phyloP scores from a whole-genome alignment of 441 rosid species.

The Erodium moschatum region DNA sequence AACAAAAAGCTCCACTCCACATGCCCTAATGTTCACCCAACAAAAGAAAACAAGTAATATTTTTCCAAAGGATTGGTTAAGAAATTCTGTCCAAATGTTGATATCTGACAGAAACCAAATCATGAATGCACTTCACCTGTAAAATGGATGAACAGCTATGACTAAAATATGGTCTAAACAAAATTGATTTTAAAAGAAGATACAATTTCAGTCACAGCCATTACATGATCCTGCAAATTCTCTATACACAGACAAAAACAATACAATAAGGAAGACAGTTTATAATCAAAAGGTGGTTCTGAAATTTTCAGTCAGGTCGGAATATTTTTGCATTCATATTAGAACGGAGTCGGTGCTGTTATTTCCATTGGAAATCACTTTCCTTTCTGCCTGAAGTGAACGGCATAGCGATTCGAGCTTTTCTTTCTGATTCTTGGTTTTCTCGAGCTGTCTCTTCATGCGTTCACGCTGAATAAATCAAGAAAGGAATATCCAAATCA shows the following conservation, averaged over 20 bases:
- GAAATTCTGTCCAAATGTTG: not conserved
- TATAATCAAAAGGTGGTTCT: not conserved
- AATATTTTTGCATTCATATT: slow-evolving; percentile 13
- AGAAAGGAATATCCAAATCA: slow-evolving; percentile 15
- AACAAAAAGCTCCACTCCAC: no score
- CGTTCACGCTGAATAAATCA: slow-evolving; percentile 50
- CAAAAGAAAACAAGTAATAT: no score
- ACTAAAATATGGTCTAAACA: no score
- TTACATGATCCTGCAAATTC: no score
- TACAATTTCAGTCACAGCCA: no score
- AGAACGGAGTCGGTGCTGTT: slow-evolving; percentile 25
- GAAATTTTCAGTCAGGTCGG: no score
- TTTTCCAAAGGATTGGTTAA: no score
- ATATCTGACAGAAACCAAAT: not conserved
- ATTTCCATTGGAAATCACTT: slow-evolving; percentile 32
- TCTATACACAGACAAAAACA: not conserved
- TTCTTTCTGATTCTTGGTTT: slow-evolving; percentile 82
- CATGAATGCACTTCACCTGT: no score
- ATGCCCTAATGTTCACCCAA: no score
- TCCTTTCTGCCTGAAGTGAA: slow-evolving; percentile 86
- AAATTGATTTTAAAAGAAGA: no score
- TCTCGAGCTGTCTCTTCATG: slow-evolving; percentile 69
- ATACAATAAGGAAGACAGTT: not conserved
- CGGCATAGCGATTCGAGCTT: slow-evolving; percentile 85
- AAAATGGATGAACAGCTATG: no score